phyloP scores from a whole-genome alignment of 2,329 filamentous ascomycete genomes.

The Diaporthe nobilis region DNA sequence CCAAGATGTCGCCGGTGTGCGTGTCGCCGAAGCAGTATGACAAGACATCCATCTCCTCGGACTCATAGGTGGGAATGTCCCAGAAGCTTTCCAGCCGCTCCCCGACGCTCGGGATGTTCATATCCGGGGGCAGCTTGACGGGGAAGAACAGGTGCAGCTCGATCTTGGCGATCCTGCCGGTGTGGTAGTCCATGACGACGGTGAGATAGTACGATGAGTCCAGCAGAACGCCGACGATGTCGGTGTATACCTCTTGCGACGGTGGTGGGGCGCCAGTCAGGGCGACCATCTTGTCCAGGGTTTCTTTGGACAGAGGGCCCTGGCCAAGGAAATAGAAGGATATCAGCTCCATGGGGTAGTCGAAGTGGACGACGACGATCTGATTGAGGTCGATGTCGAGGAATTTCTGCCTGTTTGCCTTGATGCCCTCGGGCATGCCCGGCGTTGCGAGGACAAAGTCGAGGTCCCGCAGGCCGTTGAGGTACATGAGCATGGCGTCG shows the following conservation, averaged over 20 bases:
- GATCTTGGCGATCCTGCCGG: constrained; percentile 31
- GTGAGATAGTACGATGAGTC: constrained; percentile 38
- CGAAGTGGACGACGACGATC: constrained; percentile 34
- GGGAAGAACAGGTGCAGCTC: constrained; percentile 42
- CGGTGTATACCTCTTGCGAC: constrained; percentile 25
- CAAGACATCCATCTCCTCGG: constrained; percentile 39
- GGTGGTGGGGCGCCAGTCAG: constrained; percentile 38
- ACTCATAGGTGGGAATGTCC: constrained; percentile 38
- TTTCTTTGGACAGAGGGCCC: constrained; percentile 36
- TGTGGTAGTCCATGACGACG: constrained; percentile 36
- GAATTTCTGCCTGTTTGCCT: constrained; percentile 32
- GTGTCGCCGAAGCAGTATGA: constrained; percentile 39
- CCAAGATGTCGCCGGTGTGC: constrained; percentile 26
- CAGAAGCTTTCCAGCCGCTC: constrained; percentile 36
- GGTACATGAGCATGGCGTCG: constrained; percentile 36
- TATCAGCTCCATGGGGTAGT: constrained; percentile 24
- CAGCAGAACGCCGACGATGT: constrained; percentile 39
- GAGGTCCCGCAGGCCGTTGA: constrained; percentile 20
- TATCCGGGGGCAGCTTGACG: constrained; percentile 39
- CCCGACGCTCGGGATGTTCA: constrained; percentile 37
- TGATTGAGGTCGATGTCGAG: constrained; percentile 20
- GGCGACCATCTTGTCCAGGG: constrained; percentile 30
- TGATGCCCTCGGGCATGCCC: constrained; percentile 36
- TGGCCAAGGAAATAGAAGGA: constrained; percentile 37
- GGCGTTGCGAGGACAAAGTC: constrained; percentile 33